Evolutionary conservation across 2,329 filamentous ascomycete genomes (phyloP).

Genomic region (Calonectria honghensis): DNA sequence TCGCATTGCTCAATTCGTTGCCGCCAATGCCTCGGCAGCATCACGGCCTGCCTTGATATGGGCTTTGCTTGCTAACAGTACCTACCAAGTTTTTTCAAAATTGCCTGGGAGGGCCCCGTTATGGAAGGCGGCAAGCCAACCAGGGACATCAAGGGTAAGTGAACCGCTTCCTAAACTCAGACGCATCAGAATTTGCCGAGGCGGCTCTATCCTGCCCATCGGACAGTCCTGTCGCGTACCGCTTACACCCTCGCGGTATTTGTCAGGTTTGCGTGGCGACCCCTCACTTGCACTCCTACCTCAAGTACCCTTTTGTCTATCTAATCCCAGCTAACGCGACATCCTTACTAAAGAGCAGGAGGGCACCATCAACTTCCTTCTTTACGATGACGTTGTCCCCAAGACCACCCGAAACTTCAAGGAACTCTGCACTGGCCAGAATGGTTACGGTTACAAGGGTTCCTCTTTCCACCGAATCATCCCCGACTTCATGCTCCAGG

Average conservation of each 20-base stretch:
- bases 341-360: slow-evolving; percentile 73
- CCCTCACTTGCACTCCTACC: slow-evolving; percentile 23
- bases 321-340: slow-evolving; percentile 47
- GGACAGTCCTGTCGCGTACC: background rate
- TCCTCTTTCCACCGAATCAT: slow-evolving; percentile 96
- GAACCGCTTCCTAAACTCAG: slow-evolving; percentile 9
- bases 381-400: slow-evolving; percentile 90
- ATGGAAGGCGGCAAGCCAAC: slow-evolving; percentile 73
- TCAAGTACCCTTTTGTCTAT: slow-evolving; percentile 13
- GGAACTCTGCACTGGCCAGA: slow-evolving; percentile 86
- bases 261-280: slow-evolving; percentile 36
- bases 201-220: background rate
- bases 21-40: background rate
- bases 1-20: slow-evolving; percentile 27
- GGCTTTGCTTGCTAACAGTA: slow-evolving; percentile 47
- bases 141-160: slow-evolving; percentile 75
- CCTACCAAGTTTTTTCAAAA: slow-evolving; percentile 79
- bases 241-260: slow-evolving; percentile 32
- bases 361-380: slow-evolving; percentile 91
- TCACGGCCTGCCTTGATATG: background rate
- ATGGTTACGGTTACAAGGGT: slow-evolving; percentile 88
- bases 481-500: slow-evolving; percentile 95
- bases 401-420: slow-evolving; percentile 92
- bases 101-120: slow-evolving; percentile 83
- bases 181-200: slow-evolving; percentile 34